Evolutionary conservation across 768 basidiomycete genomes (phyloP).

Genomic region (Boletellus ananiceps): DNA sequence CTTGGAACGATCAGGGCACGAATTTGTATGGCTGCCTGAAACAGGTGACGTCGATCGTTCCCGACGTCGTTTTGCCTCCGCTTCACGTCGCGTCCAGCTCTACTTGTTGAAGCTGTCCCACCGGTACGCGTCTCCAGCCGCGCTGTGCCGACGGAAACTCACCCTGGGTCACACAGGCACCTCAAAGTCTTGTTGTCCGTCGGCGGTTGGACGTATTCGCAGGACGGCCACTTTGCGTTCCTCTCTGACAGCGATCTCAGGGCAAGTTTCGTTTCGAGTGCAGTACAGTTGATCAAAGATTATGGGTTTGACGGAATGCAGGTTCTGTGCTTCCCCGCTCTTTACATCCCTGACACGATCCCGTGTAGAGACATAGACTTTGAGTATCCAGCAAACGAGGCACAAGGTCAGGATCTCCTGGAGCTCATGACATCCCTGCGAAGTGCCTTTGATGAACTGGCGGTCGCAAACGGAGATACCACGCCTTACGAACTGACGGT

Average conservation of each 20-base stretch:
- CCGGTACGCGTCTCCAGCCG: conserved; percentile 27
- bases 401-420: conserved; percentile 63
- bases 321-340: conserved; percentile 11
- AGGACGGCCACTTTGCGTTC: conserved; percentile 63
- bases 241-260: conserved; percentile 48
- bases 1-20: conserved; percentile 69
- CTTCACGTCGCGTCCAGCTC: conserved; percentile 20
- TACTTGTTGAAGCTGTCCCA: conserved; percentile 57
- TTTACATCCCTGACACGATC: not conserved
- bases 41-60: conserved; percentile 44
- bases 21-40: conserved; percentile 81
- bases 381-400: conserved; percentile 62
- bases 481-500: conserved; percentile 56
- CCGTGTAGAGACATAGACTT: conserved; percentile 64
- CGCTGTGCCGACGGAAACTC: not conserved
- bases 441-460: conserved; percentile 55
- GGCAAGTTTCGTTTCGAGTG: conserved; percentile 53
- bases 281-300: conserved; percentile 63
- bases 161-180: conserved; percentile 28
- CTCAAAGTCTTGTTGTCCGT: conserved; percentile 50
- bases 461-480: conserved; percentile 54
- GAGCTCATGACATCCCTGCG: conserved; percentile 60
- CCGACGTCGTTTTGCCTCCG: not conserved
- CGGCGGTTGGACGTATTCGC: conserved; percentile 69
- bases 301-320: conserved; percentile 81